Base-by-base conservation (phyloP, 2,329 filamentous ascomycete genomes). In the Pseudovirgaria hyperparasitica region DNA sequence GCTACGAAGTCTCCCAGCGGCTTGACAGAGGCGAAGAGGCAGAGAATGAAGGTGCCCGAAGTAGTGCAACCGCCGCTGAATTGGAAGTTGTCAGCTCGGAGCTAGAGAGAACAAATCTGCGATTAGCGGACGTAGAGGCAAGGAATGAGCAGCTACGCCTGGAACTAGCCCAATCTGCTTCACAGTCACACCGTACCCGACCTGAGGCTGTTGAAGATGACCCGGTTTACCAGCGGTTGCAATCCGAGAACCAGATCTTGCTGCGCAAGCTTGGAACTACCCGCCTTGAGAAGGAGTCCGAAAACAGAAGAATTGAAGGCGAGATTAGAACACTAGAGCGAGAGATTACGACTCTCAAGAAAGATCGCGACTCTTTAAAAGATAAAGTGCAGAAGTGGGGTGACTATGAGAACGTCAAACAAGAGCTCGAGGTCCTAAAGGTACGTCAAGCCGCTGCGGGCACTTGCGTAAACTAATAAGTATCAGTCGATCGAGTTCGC, bases 381-480 rank as follows among this genome's bases (percentile, higher is more conserved):
- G 62, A 66, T 19, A 93, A 90, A 57, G 70, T 96, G 4, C 75
- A 84, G 36, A 92, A 81, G 49, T 92, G 82, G 74, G 73, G 73
- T 39, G 90, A 98, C 51, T 98, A 98, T 50, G 86, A 96, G 18
- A 87, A 96, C 32, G 73, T 98, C 25, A 94, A 90, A 57, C 82
- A 92, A 38, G 92, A 98, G 54, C 67, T 98, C 3, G 87, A 96
- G 45, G 86, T 96, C 34, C 70, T 98, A 34, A 93, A 93, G 52
- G 68, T 68, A 46, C 32, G 46, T 38, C 18, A 10, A 21, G 11
- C 16, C 7, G 9, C 14, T n/a, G 16, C 3, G 13, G 9, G 10
- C 5, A 22, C 10, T 25, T 23, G 5, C 4, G 13, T 19, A 13
- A 16, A 16, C 20, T 7, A 23, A 17, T 26, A 9, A 9, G 17